phyloP scores from a whole-genome alignment of 345 rosid species.

The Populus nigra region DNA sequence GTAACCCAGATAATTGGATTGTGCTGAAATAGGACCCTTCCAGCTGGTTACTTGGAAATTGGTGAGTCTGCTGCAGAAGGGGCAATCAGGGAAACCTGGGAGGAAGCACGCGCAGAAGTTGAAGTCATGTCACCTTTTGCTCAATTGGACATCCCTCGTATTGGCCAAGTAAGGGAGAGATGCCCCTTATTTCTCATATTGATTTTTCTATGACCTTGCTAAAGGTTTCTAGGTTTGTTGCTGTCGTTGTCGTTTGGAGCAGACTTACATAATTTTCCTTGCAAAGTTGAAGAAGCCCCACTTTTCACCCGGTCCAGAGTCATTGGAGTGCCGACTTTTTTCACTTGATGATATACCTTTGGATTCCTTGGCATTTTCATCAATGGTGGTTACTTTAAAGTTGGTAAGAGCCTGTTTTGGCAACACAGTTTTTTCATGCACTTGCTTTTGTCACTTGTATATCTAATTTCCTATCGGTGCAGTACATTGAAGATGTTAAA shows the following conservation, averaged over 20 bases:
- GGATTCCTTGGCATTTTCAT: constrained; percentile 89
- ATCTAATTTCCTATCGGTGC: constrained; percentile 28
- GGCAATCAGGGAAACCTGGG: constrained; percentile 93
- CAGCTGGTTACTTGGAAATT: constrained; percentile 96
- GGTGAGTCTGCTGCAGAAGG: constrained; percentile 97
- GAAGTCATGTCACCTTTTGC: constrained; percentile 89
- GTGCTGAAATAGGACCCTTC: constrained; percentile 74
- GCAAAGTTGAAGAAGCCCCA: constrained; percentile 78
- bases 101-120: constrained; percentile 90
- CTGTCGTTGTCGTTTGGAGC: constrained; percentile 30
- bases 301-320: constrained; percentile 90
- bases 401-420: constrained; percentile 51
- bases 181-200: constrained; percentile 4
- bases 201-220: constrained; percentile 11
- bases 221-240: constrained; percentile 1
- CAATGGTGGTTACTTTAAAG: constrained; percentile 72
- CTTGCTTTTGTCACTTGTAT: background rate
- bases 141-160: constrained; percentile 88
- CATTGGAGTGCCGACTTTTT: constrained; percentile 82
- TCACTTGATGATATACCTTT: constrained; percentile 78
- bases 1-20: constrained; percentile 15
- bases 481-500: constrained; percentile 80
- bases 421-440: background rate
- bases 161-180: constrained; percentile 66
- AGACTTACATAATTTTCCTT: constrained; percentile 90